Evolutionary conservation across 2,329 filamentous ascomycete genomes (phyloP), one percentile per base, ranked within the genome.

Genomic region (Ophiocordyceps camponoti-floridani): DNA sequence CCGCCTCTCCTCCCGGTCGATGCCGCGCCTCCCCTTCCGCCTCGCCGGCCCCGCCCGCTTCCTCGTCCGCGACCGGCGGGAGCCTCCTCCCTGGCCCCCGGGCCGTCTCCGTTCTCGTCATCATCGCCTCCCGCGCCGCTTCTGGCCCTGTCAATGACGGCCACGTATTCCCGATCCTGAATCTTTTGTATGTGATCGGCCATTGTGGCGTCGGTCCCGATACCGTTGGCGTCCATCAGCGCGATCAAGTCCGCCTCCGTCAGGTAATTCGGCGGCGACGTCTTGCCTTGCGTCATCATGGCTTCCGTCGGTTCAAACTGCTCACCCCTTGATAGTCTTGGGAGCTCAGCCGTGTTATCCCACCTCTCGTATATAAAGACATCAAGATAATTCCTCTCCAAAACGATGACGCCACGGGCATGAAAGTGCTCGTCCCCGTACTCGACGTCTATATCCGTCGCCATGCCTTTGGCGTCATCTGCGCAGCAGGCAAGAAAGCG

Each of bases 191-290:
- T 98, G 58, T 98, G 91, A 55, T 98, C 91, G 0, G 91, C 91
- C 91, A 98, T 98, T 1, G 91, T 98, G 7, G 91, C 91, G 64
- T 98, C 91, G 10, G 91, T 98, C 12, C 91, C 91, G 50, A 98
- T 98, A 2, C 91, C 91, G 58, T 98, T 98, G 41, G 86, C 88
- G 64, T 98, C 91, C 91, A 98, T 98, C 11, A 98, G 73, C 3
- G 82, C 83, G 57, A 98, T 94, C 26, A 98, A 70, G 58, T 98
- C 91, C 0, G 91, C 88, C 58, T 98, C 91, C 0, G 91, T 96
- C 28, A 98, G 70, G 58, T 94, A 95, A 19, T 73, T 76, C 0
- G 91, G 91, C 12, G 88, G 70, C 1, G 73, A 75, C 0, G 91
- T 98, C 61, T 93, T 83, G n/a, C 91, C 89, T 53, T 96, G 87